Conservation (phyloP, 495 filamentous ascomycete genomes). For the Talaromyces thailandensis region DNA sequence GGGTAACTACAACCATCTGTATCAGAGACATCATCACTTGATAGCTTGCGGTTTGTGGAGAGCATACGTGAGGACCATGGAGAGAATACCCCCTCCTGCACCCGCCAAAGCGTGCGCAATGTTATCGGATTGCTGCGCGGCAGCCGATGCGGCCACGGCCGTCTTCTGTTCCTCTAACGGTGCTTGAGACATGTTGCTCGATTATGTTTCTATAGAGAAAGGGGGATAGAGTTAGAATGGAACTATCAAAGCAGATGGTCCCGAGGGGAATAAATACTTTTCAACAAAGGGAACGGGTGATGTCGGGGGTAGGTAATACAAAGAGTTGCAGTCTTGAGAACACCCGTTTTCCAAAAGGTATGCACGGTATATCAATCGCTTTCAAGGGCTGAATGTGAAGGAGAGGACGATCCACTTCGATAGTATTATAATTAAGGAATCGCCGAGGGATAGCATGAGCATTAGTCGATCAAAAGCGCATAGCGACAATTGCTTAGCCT, state of each 20-base stretch:
- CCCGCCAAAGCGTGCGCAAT: conserved; percentile 83
- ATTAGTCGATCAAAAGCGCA: neutral
- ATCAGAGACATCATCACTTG: neutral
- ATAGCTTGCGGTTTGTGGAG: neutral
- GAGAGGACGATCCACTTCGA: neutral
- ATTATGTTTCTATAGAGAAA: neutral
- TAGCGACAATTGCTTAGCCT: neutral
- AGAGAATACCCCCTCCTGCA: conserved; percentile 84
- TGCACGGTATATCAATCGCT: neutral
- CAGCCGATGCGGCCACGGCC: conserved; percentile 32
- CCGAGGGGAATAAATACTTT: neutral
- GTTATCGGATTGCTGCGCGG: conserved; percentile 73
- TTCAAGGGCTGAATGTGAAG: neutral
- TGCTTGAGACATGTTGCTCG: conserved; percentile 29
- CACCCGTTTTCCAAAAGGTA: neutral
- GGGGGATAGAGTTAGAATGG: neutral
- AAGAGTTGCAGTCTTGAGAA: neutral
- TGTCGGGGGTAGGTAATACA: neutral
- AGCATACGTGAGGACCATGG: conserved; percentile 84
- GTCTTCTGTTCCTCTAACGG: conserved; percentile 24
- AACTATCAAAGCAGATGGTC: neutral
- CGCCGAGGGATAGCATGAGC: neutral
- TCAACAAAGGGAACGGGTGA: neutral
- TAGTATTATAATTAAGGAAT: neutral
- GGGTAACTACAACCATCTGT: conserved; percentile 56